Evolutionary conservation across 2,329 filamentous ascomycete species (phyloP), one percentile per base, ranked within the genome.

Genomic region (Penicillium digitatum): DNA sequence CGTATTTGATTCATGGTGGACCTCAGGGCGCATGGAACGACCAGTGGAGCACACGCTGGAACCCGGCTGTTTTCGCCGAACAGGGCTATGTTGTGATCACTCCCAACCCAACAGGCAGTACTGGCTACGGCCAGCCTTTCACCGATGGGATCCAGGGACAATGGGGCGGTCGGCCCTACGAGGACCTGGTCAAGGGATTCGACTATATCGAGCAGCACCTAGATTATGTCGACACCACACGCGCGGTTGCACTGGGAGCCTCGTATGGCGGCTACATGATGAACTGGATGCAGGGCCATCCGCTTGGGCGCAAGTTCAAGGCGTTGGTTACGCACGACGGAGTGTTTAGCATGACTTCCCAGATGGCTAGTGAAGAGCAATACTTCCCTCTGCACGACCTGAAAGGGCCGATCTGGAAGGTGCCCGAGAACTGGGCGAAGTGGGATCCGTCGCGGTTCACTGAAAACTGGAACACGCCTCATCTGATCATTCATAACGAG

Each of bases 401-500:
- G 10, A 74, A 76, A 52, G 79, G 79, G 1, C 72, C 75, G 0
- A 71, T 79, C 34, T 82, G 80, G 79, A 76, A 78, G 49, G 69
- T 75, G 2, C 76, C 72, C 5, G 74, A 79, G 45, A 72, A 73
- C 9, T 86, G 82, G 81, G 73, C 74, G 26, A 69, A 78, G 46
- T 86, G 82, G 80, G 82, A 86, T 65, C 84, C 84, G 0, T 78
- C 77, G 18, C 73, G 73, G 4, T 79, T 81, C 63, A 78, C 81
- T 0, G 72, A 80, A 34, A 81, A 93, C 62, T 96, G 92, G 92
- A 78, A 82, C 1, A 96, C 92, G 0, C 94, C 94, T 0, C 87
- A 94, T 73, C 79, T 99, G 58, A 86, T 95, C 57, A 91, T 97
- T 52, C 93, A 97, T 73, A 93, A 86, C 67, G 90, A 94, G 66